Evolutionary conservation across 257 asterid species (phyloP).

Genomic region (Salvia rosmarinus): DNA sequence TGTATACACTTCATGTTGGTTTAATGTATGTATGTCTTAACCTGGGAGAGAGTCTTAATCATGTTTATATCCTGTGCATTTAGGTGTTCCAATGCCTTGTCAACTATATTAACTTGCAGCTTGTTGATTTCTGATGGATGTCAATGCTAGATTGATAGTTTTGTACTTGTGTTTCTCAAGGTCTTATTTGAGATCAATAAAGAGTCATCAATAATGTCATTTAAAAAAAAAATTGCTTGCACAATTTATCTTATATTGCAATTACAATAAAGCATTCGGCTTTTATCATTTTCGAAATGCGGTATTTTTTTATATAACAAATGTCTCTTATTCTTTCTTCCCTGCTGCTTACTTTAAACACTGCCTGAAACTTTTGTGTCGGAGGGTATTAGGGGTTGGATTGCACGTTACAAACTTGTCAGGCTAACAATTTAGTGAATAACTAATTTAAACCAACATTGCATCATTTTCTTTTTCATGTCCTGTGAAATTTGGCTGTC

Average conservation of each 20-base stretch:
- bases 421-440: neutral
- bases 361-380: neutral
- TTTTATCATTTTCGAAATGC: neutral
- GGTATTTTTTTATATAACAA: neutral
- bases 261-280: neutral
- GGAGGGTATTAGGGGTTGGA: neutral
- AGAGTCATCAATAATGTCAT: neutral
- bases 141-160: neutral
- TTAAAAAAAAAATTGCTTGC: neutral
- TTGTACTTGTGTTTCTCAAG: neutral
- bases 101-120: neutral
- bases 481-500: neutral
- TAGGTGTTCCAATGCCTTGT: neutral
- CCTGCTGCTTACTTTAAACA: neutral
- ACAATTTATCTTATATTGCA: neutral
- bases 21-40: slow-evolving; percentile 17
- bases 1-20: neutral
- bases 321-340: neutral
- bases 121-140: neutral
- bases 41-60: neutral
- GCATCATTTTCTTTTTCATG: neutral
- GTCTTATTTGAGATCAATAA: slow-evolving; percentile 16
- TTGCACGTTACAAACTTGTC: neutral
- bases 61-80: neutral
- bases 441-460: neutral